These are phyloP conservation scores for Verticillium longisporum DNA, from an alignment of 2,329 filamentous ascomycete genomes.

Conservation along the genomic window DNA sequence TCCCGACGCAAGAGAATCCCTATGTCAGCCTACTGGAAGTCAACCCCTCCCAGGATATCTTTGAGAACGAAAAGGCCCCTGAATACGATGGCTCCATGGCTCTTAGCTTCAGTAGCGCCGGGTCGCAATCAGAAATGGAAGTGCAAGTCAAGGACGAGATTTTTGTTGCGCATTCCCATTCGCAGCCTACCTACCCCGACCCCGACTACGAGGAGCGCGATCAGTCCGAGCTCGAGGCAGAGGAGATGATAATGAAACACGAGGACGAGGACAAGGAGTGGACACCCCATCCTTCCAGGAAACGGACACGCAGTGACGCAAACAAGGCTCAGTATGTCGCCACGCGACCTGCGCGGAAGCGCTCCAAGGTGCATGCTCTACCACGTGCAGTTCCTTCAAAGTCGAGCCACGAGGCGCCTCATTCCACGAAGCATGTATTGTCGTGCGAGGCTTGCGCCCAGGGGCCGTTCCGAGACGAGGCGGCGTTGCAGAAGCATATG, in stretches of 20 bases:
- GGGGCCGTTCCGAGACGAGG: slow-evolving; percentile 36
- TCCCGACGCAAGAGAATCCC: background rate
- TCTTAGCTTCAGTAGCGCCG: background rate
- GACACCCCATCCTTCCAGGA: slow-evolving; percentile 6
- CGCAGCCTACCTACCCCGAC: slow-evolving; percentile 2
- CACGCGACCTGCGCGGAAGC: background rate
- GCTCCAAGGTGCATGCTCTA: background rate
- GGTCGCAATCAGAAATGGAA: background rate
- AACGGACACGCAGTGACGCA: slow-evolving; percentile 6
- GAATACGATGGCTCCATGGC: background rate
- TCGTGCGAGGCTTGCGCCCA: slow-evolving; percentile 27
- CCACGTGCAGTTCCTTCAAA: background rate
- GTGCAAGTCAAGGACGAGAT: slow-evolving; percentile 4
- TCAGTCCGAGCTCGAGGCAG: slow-evolving; percentile 8
- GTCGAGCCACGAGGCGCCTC: background rate
- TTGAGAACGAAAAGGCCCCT: slow-evolving; percentile 2
- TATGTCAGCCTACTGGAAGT: slow-evolving; percentile 11
- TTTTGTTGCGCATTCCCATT: background rate
- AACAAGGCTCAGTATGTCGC: background rate
- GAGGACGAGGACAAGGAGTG: slow-evolving; percentile 7
- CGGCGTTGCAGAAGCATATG: slow-evolving; percentile 39
- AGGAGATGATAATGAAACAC: background rate
- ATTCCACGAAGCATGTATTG: slow-evolving; percentile 9
- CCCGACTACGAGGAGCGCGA: slow-evolving; percentile 12
- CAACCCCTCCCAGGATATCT: slow-evolving; percentile 6